Base-by-base conservation (phyloP, 371 early-diverging fungal genomes). In the Smittium mucronatum region DNA sequence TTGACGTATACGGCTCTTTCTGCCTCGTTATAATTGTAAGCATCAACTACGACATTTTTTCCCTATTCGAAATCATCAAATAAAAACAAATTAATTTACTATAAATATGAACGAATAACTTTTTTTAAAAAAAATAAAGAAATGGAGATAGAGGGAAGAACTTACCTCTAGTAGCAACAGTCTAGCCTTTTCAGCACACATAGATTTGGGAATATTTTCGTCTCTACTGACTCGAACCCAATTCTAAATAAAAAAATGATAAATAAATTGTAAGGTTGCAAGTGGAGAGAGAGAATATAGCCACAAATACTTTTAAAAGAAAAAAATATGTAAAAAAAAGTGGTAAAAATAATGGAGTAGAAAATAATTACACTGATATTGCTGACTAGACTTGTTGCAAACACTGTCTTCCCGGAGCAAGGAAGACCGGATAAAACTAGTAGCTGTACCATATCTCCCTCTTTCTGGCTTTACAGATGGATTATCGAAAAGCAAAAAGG, bases 1-100 rank as follows among this genome's bases (percentile, higher is more conserved):
- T 81, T 81, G 32, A 88, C 74, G 89, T 89, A 90, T 36, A 84
- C 83, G 72, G 82, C 84, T 70, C 90, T 82, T 75, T 90, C 89
- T 63, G 79, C 75, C 36, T 79, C 79, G 71, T 90, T 87, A 83
- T 89, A 90, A 77, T 90, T 90, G 77, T 87, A 86, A 29, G 89
- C 85, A 75, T 90, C 90, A 25, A 90, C 77, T 70, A 90, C 80
- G 16, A 89, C 88, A 69, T 83, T 87, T 64, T 81, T 80, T 29
- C 80, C 74, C 69, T 85, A 75, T 11, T 47, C 5, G 64, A 47
- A 47, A 47, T 47, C 11, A 67, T 36, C 36, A 34, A 28, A 28
- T 16, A 25, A 61, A 61, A 61, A 26, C 11, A 16, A 61, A 11
- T 17, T n/a, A 61, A 15, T 29, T 61, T 17, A 61, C 8, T 61